Conservation (phyloP, 257 asterid species). For the Solanum tarijense region DNA sequence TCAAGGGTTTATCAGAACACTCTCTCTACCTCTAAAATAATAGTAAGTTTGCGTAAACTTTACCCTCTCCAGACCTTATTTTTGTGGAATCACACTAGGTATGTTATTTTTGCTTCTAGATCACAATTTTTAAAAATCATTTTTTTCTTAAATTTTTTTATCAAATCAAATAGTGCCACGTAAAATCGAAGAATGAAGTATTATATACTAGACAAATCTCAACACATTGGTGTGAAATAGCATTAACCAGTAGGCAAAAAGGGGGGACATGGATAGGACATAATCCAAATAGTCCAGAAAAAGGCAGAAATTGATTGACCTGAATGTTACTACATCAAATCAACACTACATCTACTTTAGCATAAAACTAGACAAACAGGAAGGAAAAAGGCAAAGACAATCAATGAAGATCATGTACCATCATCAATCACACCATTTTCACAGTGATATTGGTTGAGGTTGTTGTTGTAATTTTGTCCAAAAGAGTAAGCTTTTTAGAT, state of each 20-base stretch:
- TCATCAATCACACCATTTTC: constrained; percentile 7
- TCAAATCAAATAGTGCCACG: background rate
- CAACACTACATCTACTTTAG: background rate
- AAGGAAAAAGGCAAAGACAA: background rate
- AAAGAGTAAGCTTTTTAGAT: constrained; percentile 10
- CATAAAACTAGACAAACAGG: background rate
- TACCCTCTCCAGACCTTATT: too few relatives aligned
- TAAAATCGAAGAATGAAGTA: background rate
- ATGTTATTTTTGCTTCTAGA: background rate
- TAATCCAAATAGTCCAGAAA: background rate
- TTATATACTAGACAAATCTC: background rate
- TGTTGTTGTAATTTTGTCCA: background rate
- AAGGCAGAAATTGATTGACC: background rate
- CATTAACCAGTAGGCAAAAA: background rate
- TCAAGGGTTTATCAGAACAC: background rate
- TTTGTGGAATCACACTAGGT: accelerated
- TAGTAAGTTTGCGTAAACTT: too few relatives aligned
- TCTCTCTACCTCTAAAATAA: background rate
- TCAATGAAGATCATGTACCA: background rate
- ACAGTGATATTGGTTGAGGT: background rate
- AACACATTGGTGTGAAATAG: background rate
- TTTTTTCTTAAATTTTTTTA: too few relatives aligned
- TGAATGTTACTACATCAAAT: background rate
- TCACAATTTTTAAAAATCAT: background rate
- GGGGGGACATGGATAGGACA: background rate